Conservation (phyloP, 225 moss, liverwort and hornwort genomes). For the Bryum argenteum region DNA sequence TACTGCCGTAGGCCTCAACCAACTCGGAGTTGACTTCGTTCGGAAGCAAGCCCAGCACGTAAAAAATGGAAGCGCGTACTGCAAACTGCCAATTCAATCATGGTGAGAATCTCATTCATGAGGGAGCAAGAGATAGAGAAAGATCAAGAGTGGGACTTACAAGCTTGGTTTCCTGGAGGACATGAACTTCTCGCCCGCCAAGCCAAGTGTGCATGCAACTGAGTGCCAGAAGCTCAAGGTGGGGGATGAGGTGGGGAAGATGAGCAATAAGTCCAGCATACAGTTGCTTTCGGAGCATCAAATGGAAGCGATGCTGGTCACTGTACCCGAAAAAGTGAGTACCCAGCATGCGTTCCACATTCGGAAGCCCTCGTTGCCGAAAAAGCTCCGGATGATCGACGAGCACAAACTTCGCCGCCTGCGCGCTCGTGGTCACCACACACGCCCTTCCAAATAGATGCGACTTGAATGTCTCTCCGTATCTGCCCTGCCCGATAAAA, state of each 20-base stretch:
- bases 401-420: slow-evolving; percentile 40
- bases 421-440: slow-evolving; percentile 33
- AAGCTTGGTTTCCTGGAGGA: slow-evolving; percentile 34
- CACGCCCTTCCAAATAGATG: slow-evolving; percentile 35
- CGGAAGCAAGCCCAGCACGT: slow-evolving; percentile 10
- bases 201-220: slow-evolving; percentile 37
- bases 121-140: no score
- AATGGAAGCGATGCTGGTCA: slow-evolving; percentile 18
- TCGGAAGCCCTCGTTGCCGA: slow-evolving; percentile 28
- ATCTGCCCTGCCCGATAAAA: slow-evolving; percentile 1
- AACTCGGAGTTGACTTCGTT: slow-evolving; percentile 12
- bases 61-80: slow-evolving; percentile 10
- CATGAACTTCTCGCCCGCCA: slow-evolving; percentile 27
- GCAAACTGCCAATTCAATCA: slow-evolving; percentile 21
- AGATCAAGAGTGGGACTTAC: slow-evolving; percentile 16
- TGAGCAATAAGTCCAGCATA: slow-evolving; percentile 22
- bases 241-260: slow-evolving; percentile 27
- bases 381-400: slow-evolving; percentile 32
- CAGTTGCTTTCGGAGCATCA: slow-evolving; percentile 30
- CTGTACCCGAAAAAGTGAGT: slow-evolving; percentile 27
- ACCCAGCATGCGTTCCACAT: slow-evolving; percentile 26
- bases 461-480: slow-evolving; percentile 36
- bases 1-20: slow-evolving; percentile 12
- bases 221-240: slow-evolving; percentile 32
- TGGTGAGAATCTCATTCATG: not conserved